Percentiles rank a stretch among this genome's conserved stretches.
Evolutionary conservation across 2,329 filamentous ascomycete species (phyloP).

Genomic region (Diaporthe vexans): DNA sequence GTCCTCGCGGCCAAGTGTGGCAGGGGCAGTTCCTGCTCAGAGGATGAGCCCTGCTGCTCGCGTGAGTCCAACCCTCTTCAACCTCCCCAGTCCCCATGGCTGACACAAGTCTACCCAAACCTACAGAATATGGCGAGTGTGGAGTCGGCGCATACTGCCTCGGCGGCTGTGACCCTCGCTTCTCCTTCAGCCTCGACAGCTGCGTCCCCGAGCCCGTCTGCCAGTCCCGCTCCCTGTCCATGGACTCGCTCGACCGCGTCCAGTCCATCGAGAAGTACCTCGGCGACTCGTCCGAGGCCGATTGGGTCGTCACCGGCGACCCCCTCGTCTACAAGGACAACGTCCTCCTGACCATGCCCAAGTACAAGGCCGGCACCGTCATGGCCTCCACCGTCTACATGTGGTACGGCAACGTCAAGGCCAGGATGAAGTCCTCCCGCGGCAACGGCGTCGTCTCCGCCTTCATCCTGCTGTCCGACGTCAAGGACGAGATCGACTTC

Average conservation of each 20-base stretch:
- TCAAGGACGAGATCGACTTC: conserved; percentile 98
- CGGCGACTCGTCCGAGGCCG: conserved; percentile 81
- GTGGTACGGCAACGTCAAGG: conserved; percentile 96
- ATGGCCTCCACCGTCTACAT: conserved; percentile 88
- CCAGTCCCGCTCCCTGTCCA: conserved; percentile 79
- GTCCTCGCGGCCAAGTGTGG: conserved; percentile 61
- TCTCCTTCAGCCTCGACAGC: conserved; percentile 85
- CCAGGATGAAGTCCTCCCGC: conserved; percentile 85
- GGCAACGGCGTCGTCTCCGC: conserved; percentile 94
- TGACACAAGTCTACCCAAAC: conserved; percentile 40
- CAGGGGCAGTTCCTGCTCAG: conserved; percentile 74
- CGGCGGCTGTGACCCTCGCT: conserved; percentile 91
- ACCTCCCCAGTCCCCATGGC: neutral
- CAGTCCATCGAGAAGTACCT: conserved; percentile 84
- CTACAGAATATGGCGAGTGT: conserved; percentile 88
- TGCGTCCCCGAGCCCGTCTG: conserved; percentile 90
- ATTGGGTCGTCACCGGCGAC: conserved; percentile 91
- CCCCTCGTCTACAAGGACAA: conserved; percentile 77
- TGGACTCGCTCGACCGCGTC: conserved; percentile 79
- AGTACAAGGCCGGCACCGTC: conserved; percentile 87
- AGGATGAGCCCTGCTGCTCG: conserved; percentile 82
- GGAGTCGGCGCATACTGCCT: conserved; percentile 96
- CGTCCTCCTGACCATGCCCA: conserved; percentile 90
- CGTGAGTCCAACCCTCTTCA: conserved; percentile 67
- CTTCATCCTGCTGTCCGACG: conserved; percentile 94